Base-by-base conservation (phyloP, 2,329 filamentous ascomycete genomes). In the Cladosporium cucumerinum region DNA sequence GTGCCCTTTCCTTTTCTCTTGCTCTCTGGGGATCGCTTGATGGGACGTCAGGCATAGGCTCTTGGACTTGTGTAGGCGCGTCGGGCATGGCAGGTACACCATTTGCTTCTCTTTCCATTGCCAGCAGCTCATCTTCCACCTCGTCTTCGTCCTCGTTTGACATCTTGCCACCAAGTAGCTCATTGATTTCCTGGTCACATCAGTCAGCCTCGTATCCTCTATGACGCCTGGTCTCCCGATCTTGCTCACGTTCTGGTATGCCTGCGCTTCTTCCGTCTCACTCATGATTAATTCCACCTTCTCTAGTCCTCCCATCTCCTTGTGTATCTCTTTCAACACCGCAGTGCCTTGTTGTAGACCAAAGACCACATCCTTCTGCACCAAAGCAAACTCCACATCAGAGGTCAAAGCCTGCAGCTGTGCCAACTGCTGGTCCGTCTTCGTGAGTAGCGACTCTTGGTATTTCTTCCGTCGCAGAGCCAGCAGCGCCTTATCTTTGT, bases 121-220 rank as follows among this genome's bases (percentile, higher is more conserved):
- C 89, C 63, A 91, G 92, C 61, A 99, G 82, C 80, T 99, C 95
- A 74, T 97, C 93, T 76, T 99, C 95, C 36, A 99, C 95, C 74
- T 97, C 95, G 74, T 98, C 94, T 78, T 99, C 95, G 78, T 99
- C 95, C 73, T 96, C 90, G 74, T 93, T 95, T 16, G 93, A 92
- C 81, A 99, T 93, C 71, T 89, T 87, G 14, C 91, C 91, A 36
- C 89, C 91, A 2, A 99, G 86, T 85, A 97, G 91, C 58, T 96
- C 92, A 79, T 89, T 95, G 71, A 99, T 86, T 82, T 99, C 94
- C 91, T 96, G 73, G 69, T 61, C 70, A 57, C 62, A 49, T 57
- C 52, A 12, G 16, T 61, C 34, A 60, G 57, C 55, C 57, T 10
- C 32, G 6, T 32, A 21, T 7, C n/a, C 14, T 23, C 10, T 16